Base-by-base conservation (phyloP, 192 early-diverging fungal genomes). In the Coemansia sp. region DNA sequence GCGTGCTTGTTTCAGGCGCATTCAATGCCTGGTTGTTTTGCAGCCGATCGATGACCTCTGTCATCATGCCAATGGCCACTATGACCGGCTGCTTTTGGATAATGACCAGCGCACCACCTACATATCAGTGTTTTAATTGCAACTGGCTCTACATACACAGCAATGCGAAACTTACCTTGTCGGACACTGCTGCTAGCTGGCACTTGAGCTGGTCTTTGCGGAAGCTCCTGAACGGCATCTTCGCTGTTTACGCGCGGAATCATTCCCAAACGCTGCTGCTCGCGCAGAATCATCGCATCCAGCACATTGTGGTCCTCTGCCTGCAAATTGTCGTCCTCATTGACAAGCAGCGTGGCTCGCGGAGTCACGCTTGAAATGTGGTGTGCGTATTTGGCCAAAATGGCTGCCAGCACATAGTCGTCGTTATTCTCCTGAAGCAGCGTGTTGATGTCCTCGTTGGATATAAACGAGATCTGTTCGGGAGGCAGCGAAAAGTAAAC, bases 401-500 rank as follows among this genome's bases (percentile, higher is more conserved):
- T 15, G 1, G 30, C 32, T 3, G 60, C 40, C 39, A 76, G 53
- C 11, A 76, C 72, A 5, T 32, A 16, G 40, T 76, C 66, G 21
- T 69, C 66, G 2, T 43, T 31, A 17, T 68, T 48, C 11, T 60
- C 53, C n/a, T 47, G 37, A 1, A 43, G 43, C 17, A 76, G 40
- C 32, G 5, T 15, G 0, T 17, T 41, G n/a, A 50, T 28, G 15
- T 45, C 40, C 5, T 31, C 53, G 1, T 12, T 11, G 1, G 58
- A 9, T 5, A 76, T 56, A 11, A 8, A 0, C 11, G 51, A 43
- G 2, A 43, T 10, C 3, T 28, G 2, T 0, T 43, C 26, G 1
- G 80, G 80, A 3, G 81, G 81, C 0, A 41, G 47, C n/a, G 63
- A 57, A 20, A 82, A 80, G 52, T 87, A 89, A 72, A 85, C 67